phyloP scores from a whole-genome alignment of 345 rosid species.

The Pistacia vera region DNA sequence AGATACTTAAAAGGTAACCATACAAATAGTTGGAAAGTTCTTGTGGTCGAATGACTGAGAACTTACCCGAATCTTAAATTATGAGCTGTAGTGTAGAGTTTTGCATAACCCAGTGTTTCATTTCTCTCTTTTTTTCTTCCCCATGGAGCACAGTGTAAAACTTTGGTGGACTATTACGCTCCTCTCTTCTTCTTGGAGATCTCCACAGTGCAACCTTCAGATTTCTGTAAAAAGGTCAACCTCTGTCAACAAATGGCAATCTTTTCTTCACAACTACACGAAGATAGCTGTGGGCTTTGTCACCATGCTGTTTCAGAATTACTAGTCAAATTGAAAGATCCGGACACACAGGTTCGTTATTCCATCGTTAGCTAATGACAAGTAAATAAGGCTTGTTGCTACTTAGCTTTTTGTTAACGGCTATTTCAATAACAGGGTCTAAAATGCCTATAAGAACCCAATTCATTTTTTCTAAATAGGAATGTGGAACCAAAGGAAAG shows the following conservation, averaged over 20 bases:
- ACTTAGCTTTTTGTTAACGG: too few species aligned
- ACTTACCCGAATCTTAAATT: background rate
- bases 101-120: background rate
- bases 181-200: constrained; percentile 67
- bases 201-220: constrained; percentile 47
- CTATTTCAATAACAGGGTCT: too few species aligned
- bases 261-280: constrained; percentile 40
- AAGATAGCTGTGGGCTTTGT: constrained; percentile 77
- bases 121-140: background rate
- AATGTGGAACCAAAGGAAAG: too few species aligned
- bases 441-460: too few species aligned
- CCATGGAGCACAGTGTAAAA: constrained; percentile 56
- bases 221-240: constrained; percentile 62
- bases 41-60: background rate
- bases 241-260: constrained; percentile 53
- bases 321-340: constrained; percentile 76
- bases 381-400: background rate
- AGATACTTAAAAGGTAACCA: background rate
- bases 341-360: constrained; percentile 76
- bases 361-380: background rate
- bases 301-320: constrained; percentile 66
- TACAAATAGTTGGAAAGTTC: background rate
- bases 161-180: constrained; percentile 79
- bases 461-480: too few species aligned
- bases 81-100: background rate